These are phyloP conservation scores for Cryphonectria japonica DNA, from an alignment of 2,329 filamentous ascomycete species.

Conservation along the genomic window DNA sequence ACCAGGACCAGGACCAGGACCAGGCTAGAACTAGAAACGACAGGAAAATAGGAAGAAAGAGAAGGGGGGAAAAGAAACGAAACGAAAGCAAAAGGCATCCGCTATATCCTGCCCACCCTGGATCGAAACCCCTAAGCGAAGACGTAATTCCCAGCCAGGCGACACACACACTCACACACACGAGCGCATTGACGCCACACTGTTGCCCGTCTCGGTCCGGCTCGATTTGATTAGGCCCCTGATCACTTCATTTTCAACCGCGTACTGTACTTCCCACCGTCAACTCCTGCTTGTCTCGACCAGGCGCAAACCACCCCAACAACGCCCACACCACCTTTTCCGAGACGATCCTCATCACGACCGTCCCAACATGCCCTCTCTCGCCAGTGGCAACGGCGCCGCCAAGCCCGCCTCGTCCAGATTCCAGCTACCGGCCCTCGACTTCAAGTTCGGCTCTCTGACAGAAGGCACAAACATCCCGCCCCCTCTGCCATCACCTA, in stretches of 20 bases:
- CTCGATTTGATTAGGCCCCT: conserved; percentile 6
- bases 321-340: background rate
- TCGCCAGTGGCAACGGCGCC: conserved; percentile 31
- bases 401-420: conserved; percentile 14
- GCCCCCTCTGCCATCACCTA: conserved; percentile 59
- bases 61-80: background rate
- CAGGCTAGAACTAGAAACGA: background rate
- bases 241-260: background rate
- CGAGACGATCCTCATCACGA: background rate
- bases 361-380: conserved; percentile 36
- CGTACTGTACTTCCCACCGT: background rate
- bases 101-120: background rate
- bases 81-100: background rate
- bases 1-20: background rate
- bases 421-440: conserved; percentile 62
- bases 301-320: background rate
- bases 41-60: background rate
- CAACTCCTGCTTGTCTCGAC: conserved; percentile 1
- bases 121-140: conserved; percentile 5
- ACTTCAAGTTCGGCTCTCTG: conserved; percentile 62
- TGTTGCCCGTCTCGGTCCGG: background rate
- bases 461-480: conserved; percentile 66
- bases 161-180: background rate
- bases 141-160: conserved; percentile 3
- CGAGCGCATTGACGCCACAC: conserved; percentile 2